Percentiles rank a stretch among this genome's conserved stretches.
These are phyloP conservation scores for Narthecium ossifragum DNA, from an alignment of 106 monocot species.

Conservation along the genomic window DNA sequence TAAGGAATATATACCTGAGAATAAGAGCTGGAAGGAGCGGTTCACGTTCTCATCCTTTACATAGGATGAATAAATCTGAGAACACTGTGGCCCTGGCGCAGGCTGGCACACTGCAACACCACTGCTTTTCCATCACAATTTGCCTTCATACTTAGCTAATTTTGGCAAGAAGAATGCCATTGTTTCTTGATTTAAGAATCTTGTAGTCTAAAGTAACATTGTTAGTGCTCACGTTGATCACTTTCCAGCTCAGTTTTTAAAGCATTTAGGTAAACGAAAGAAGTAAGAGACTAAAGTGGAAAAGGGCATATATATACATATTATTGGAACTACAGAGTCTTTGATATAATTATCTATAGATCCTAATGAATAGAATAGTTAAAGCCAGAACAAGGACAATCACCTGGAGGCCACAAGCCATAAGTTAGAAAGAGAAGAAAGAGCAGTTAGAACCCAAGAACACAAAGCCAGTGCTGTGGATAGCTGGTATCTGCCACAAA, in stretches of 20 bases:
- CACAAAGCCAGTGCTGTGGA: conserved; percentile 81
- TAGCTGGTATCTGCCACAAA: conserved; percentile 72
- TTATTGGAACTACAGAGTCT: not conserved
- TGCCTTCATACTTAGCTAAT: no score
- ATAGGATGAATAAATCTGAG: no score
- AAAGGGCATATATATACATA: not conserved
- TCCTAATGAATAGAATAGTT: conserved; percentile 2
- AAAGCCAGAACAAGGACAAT: conserved; percentile 5
- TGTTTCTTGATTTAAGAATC: not conserved
- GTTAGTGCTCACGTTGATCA: not conserved
- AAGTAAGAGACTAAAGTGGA: not conserved
- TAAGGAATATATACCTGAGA: no score
- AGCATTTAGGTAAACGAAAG: not conserved
- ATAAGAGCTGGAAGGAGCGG: no score
- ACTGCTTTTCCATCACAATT: no score
- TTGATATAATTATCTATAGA: not conserved
- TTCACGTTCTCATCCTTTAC: no score
- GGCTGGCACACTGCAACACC: no score
- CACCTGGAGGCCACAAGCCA: conserved; percentile 66
- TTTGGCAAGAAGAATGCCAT: no score
- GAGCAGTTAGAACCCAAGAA: conserved; percentile 75
- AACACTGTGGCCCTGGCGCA: no score
- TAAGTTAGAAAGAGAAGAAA: conserved; percentile 65
- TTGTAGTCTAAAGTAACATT: no score
- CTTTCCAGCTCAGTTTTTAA: not conserved